A percentile compares a stretch with the other conserved stretches of the same genome.
Conservation (phyloP, 129 eudicot genomes). For the carrot (Daucus carota) region DH1_v3.0 NC_030386.2:35181001-35181500, state of each 20-base stretch:
- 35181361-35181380: not conserved
- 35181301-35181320: not conserved
- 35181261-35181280: not conserved
- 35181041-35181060: conserved; percentile 65
- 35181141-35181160: too few species aligned
- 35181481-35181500: not conserved
- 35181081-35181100: conserved; percentile 8
- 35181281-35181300: not conserved
- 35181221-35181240: not conserved
- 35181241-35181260: not conserved
- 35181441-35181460: not conserved
- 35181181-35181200: not conserved
- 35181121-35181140: not conserved
- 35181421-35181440: not conserved
- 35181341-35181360: not conserved
- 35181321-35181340: not conserved
- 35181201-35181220: not conserved
- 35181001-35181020: conserved; percentile 57
- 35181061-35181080: conserved; percentile 54
- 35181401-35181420: not conserved
- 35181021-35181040: conserved; percentile 93
- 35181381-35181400: not conserved
- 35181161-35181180: not conserved
- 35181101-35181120: not conserved
- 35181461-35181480: not conserved